A percentile compares a stretch with the other conserved stretches of the same genome.
phyloP scores from a whole-genome alignment of 306 rosid genomes.

The Canavalia ensiformis region DNA sequence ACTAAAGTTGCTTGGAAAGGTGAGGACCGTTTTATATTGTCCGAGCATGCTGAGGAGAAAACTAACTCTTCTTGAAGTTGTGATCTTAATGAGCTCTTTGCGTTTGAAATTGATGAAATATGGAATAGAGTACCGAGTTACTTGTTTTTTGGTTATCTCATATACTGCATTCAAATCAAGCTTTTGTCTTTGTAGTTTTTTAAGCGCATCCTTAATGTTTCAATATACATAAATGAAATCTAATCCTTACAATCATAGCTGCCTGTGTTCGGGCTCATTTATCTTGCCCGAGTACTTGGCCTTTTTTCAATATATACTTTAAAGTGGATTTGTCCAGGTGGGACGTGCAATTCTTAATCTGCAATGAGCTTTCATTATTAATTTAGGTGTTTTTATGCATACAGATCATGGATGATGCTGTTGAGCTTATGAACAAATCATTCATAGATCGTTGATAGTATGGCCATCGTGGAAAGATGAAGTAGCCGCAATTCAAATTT shows the following conservation, averaged over 20 bases:
- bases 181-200: not conserved
- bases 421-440: conserved; percentile 90
- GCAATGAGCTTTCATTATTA: conserved; percentile 21
- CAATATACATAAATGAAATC: not conserved
- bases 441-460: conserved; percentile 76
- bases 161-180: conserved; percentile 12
- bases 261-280: conserved; percentile 14
- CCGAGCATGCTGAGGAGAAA: conserved; percentile 16
- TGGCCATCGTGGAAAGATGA: conserved; percentile 18
- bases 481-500: conserved; percentile 44
- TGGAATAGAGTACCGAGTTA: not conserved
- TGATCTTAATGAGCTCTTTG: conserved; percentile 29
- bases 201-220: not conserved
- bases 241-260: not conserved
- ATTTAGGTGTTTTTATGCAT: conserved; percentile 47
- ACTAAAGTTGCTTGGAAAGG: conserved; percentile 91
- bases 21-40: conserved; percentile 41
- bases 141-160: not conserved
- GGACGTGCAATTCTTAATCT: conserved; percentile 24
- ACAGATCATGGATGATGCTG: conserved; percentile 97
- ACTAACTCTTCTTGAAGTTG: conserved; percentile 14
- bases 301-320: not conserved
- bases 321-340: not conserved
- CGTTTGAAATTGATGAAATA: conserved; percentile 33
- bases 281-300: conserved; percentile 10